Evolutionary conservation across 257 asterid species (phyloP).

Genomic region (Solanum pinnatisectum): DNA sequence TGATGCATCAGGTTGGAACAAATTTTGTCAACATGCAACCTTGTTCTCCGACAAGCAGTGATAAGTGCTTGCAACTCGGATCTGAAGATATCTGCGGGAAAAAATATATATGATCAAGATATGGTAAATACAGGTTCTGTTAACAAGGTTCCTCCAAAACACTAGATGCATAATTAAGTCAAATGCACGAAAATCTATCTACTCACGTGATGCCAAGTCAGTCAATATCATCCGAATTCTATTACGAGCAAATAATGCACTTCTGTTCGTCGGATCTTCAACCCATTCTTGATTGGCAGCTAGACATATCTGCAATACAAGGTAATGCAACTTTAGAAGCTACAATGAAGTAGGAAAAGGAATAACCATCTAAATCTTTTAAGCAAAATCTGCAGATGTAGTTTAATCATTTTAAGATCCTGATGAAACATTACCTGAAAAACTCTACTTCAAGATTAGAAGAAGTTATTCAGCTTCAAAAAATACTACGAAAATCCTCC

Average conservation of each 20-base stretch:
- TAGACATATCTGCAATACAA: conserved; percentile 56
- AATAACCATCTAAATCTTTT: background rate
- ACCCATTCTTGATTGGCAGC: conserved; percentile 71
- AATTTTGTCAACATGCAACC: conserved; percentile 48
- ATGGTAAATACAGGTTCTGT: background rate
- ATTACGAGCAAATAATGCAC: conserved; percentile 66
- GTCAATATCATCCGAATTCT: conserved; percentile 70
- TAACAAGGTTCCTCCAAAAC: background rate
- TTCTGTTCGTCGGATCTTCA: conserved; percentile 89
- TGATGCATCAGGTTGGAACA: conserved; percentile 39
- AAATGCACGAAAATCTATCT: background rate
- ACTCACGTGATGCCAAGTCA: conserved; percentile 51
- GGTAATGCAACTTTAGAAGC: background rate
- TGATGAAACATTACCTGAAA: background rate
- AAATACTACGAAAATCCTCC: background rate
- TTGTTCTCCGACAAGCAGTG: conserved; percentile 62
- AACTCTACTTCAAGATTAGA: background rate
- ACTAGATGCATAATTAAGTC: background rate
- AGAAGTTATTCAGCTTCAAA: background rate
- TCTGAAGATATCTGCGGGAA: conserved; percentile 49
- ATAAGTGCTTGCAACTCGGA: conserved; percentile 64
- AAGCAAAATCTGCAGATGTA: background rate
- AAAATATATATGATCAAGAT: background rate
- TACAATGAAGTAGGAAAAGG: background rate
- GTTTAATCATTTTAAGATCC: background rate